Conservation (phyloP, 495 filamentous ascomycete species). For the Tuber indicum region DNA sequence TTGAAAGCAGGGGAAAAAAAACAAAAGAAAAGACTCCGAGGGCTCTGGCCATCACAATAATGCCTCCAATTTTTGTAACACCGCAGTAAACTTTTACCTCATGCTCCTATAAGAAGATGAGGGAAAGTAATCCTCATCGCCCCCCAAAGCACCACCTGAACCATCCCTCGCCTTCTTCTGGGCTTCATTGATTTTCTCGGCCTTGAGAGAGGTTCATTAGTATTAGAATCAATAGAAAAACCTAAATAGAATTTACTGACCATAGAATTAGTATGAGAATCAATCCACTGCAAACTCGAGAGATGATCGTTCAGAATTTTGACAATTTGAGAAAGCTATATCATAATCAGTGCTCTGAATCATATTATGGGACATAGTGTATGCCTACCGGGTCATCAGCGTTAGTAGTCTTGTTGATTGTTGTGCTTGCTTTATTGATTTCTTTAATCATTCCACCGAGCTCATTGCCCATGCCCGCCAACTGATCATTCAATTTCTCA, state of each 20-base stretch:
- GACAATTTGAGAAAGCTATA: constrained; percentile 86
- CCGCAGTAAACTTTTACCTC: constrained; percentile 15
- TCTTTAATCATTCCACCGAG: constrained; percentile 93
- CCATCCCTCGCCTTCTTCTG: constrained; percentile 37
- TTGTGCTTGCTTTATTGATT: constrained; percentile 79
- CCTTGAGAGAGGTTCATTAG: constrained; percentile 10
- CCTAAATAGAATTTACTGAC: neutral
- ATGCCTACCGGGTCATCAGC: constrained; percentile 82
- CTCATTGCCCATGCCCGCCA: constrained; percentile 89
- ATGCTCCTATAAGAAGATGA: constrained; percentile 59
- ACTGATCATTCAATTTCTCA: constrained; percentile 75
- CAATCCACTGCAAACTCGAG: constrained; percentile 84
- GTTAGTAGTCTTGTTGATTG: constrained; percentile 78
- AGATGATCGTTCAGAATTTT: constrained; percentile 92
- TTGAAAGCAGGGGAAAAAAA: neutral
- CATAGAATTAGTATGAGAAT: constrained; percentile 46
- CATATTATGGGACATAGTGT: constrained; percentile 10
- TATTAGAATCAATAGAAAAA: neutral
- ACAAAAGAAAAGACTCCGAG: neutral
- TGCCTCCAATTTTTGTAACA: neutral
- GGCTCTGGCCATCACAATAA: neutral
- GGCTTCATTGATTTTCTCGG: constrained; percentile 40
- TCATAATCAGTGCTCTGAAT: constrained; percentile 12
- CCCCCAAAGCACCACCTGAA: constrained; percentile 69
- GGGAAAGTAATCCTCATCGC: constrained; percentile 96